A percentile compares a stretch with the other conserved stretches of the same genome.
phyloP scores from a whole-genome alignment of 371 early-diverging fungal genomes.

The Actinomortierella ambigua region DNA sequence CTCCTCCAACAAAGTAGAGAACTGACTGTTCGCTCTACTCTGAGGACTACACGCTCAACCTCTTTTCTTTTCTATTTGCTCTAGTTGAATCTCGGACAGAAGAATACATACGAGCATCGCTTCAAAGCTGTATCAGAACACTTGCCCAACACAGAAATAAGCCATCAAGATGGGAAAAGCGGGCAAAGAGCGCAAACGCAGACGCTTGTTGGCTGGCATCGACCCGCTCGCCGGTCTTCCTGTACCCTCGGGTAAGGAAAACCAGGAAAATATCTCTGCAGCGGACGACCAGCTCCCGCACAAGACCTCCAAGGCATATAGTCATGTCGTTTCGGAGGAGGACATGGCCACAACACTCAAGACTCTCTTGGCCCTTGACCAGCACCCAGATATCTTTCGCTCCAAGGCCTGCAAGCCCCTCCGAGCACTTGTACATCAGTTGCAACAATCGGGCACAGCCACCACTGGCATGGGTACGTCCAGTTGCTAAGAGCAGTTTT shows the following conservation, averaged over 20 bases:
- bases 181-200: slow-evolving; percentile 48
- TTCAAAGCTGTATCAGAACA: too few relatives aligned
- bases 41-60: too few relatives aligned
- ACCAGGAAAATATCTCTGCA: slow-evolving; percentile 22
- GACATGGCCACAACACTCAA: slow-evolving; percentile 46
- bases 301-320: slow-evolving; percentile 12
- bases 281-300: slow-evolving; percentile 3
- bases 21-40: too few relatives aligned
- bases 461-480: slow-evolving; percentile 46
- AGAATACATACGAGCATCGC: too few relatives aligned
- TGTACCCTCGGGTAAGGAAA: background rate
- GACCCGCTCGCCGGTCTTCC: too few relatives aligned
- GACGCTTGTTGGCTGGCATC: slow-evolving; percentile 38
- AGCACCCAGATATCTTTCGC: slow-evolving; percentile 41
- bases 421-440: slow-evolving; percentile 40
- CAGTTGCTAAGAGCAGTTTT: too few relatives aligned
- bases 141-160: background rate
- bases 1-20: too few relatives aligned
- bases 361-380: slow-evolving; percentile 35
- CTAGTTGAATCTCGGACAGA: too few relatives aligned
- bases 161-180: slow-evolving; percentile 39
- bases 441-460: slow-evolving; percentile 43
- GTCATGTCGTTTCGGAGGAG: slow-evolving; percentile 36
- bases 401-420: slow-evolving; percentile 46
- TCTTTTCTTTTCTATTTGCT: too few relatives aligned